These are phyloP conservation scores for Copromyces sp. DNA, from an alignment of 495 filamentous ascomycete genomes.

Conservation along the genomic window DNA sequence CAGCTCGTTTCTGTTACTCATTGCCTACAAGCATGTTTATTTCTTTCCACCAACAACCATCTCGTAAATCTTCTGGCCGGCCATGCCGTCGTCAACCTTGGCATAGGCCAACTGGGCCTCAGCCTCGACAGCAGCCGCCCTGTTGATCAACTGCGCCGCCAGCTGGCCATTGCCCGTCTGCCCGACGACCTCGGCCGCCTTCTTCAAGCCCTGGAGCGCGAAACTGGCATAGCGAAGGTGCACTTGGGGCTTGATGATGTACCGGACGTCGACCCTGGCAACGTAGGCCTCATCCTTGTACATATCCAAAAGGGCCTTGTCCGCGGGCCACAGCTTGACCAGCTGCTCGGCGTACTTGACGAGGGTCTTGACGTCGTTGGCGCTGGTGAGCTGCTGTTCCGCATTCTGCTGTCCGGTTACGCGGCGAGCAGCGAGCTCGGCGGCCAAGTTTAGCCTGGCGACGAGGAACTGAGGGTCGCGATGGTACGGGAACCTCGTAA, in stretches of 20 bases:
- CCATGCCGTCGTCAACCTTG: not conserved
- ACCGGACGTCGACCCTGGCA: slow-evolving; percentile 9
- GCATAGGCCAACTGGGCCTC: slow-evolving; percentile 15
- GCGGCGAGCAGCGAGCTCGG: slow-evolving; percentile 19
- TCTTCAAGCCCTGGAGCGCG: slow-evolving; percentile 30
- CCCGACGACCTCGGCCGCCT: slow-evolving; percentile 27
- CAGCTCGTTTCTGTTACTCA: not conserved
- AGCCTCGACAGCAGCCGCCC: slow-evolving; percentile 15
- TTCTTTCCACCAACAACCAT: not conserved
- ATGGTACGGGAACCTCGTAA: slow-evolving; percentile 12
- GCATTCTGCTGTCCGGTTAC: slow-evolving; percentile 5
- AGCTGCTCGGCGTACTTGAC: slow-evolving; percentile 29
- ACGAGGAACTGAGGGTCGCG: slow-evolving; percentile 31
- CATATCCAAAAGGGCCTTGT: slow-evolving; percentile 19
- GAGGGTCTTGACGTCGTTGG: slow-evolving; percentile 13
- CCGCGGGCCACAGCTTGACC: slow-evolving; percentile 26
- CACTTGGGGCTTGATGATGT: slow-evolving; percentile 15
- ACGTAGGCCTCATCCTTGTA: slow-evolving; percentile 20
- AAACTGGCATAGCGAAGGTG: slow-evolving; percentile 21
- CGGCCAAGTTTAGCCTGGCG: slow-evolving; percentile 29
- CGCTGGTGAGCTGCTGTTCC: not conserved
- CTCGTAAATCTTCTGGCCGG: slow-evolving; percentile 13
- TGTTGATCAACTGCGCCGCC: slow-evolving; percentile 19
- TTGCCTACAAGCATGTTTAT: not conserved
- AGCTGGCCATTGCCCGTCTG: slow-evolving; percentile 11